Conservation (phyloP, 139 green algal genomes). For the Closterium sp. region DNA sequence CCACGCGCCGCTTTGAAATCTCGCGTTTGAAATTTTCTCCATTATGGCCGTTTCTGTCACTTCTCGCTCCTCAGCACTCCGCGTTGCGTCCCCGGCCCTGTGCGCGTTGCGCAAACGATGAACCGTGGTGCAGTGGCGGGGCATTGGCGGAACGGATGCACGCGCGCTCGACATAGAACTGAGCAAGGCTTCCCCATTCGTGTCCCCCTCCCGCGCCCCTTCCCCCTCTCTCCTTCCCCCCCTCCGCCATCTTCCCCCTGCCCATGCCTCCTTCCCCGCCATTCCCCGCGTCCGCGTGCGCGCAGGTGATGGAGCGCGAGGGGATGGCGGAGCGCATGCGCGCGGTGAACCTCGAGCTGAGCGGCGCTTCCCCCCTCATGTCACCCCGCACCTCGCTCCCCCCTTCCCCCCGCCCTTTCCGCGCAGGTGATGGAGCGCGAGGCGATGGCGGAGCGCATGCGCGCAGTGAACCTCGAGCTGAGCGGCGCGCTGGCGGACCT, state of each 20-base stretch:
- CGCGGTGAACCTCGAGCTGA: conserved; percentile 15
- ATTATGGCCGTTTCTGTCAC: not conserved
- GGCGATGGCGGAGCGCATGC: conserved; percentile 10
- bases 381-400: not conserved
- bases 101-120: not conserved
- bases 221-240: not conserved
- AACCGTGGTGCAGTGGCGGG: not conserved
- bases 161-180: conserved; percentile 15
- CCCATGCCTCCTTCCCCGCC: too few relatives aligned
- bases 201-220: not conserved
- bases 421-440: conserved; percentile 27
- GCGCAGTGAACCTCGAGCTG: conserved; percentile 19
- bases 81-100: not conserved
- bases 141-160: not conserved
- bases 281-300: too few relatives aligned
- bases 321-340: not conserved
- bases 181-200: not conserved
- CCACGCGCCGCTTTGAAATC: not conserved
- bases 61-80: not conserved
- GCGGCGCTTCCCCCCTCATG: not conserved
- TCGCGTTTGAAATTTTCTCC: not conserved
- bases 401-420: not conserved
- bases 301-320: conserved; percentile 1
- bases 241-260: not conserved
- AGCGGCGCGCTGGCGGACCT: conserved; percentile 20